phyloP scores from a whole-genome alignment of 2,329 filamentous ascomycete species.

The Alternaria longipes region DNA sequence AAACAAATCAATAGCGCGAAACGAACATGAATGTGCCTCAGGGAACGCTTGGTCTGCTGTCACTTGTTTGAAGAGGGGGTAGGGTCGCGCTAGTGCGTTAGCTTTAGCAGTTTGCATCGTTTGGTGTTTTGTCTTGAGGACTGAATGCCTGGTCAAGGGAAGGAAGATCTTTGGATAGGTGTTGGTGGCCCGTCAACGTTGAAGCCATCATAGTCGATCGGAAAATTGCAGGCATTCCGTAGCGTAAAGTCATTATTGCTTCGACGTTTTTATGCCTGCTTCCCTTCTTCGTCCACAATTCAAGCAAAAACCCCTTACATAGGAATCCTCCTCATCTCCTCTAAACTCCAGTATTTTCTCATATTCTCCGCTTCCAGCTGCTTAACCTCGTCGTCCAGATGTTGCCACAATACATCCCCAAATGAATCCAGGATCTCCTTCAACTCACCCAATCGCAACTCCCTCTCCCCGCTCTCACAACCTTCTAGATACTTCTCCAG shows the following conservation, averaged over 20 bases:
- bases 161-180: background rate
- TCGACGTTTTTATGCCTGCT: background rate
- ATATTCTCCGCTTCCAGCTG: slow-evolving; percentile 86
- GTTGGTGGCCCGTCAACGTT: background rate
- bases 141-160: background rate
- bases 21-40: slow-evolving; percentile 1
- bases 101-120: background rate
- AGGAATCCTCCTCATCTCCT: slow-evolving; percentile 76
- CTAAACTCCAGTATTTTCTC: slow-evolving; percentile 79
- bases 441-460: slow-evolving; percentile 66
- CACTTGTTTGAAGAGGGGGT: background rate
- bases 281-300: background rate
- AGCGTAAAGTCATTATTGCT: background rate
- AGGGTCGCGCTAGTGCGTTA: slow-evolving; percentile 4
- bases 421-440: slow-evolving; percentile 79
- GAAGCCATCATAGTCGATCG: background rate
- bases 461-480: slow-evolving; percentile 70
- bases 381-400: slow-evolving; percentile 85
- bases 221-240: background rate
- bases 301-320: slow-evolving; percentile 61
- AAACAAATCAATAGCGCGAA: slow-evolving; percentile 14
- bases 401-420: slow-evolving; percentile 79
- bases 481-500: slow-evolving; percentile 71
- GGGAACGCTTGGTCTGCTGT: slow-evolving; percentile 5
- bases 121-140: background rate